These are phyloP conservation scores for Taphrina deformans DNA, from an alignment of 1,139 yeast species.

Conservation along the genomic window DNA sequence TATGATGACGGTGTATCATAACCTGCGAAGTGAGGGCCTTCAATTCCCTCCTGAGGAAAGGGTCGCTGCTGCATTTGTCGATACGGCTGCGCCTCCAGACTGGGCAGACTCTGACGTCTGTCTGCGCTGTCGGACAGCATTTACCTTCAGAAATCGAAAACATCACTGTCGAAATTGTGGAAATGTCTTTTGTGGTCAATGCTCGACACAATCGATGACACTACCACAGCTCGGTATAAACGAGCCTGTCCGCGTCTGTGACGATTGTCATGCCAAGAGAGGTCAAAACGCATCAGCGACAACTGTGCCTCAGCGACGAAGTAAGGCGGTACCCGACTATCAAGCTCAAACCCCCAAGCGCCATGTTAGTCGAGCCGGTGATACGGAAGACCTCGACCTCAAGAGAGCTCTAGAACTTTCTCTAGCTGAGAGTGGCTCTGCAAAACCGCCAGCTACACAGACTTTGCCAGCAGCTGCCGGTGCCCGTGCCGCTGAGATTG, in stretches of 20 bases:
- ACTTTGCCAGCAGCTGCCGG: constrained; percentile 34
- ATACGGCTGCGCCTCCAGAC: constrained; percentile 92
- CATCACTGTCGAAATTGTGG: constrained; percentile 98
- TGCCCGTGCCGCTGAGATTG: constrained; percentile 44
- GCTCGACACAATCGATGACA: constrained; percentile 68
- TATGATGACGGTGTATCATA: constrained; percentile 62
- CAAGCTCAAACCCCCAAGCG: constrained; percentile 32
- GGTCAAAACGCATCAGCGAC: neutral
- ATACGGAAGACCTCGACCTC: constrained; percentile 60
- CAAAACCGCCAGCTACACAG: neutral
- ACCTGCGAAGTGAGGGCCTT: constrained; percentile 63
- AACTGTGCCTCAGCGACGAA: neutral
- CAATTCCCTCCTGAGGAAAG: constrained; percentile 57
- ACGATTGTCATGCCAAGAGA: constrained; percentile 59
- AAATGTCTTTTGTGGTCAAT: constrained; percentile 84
- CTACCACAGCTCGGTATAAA: constrained; percentile 82
- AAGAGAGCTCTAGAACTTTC: constrained; percentile 77
- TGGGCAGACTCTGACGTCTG: constrained; percentile 97
- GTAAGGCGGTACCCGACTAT: neutral
- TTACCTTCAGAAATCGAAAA: constrained; percentile 80
- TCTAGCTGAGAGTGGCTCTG: constrained; percentile 51
- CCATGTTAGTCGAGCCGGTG: constrained; percentile 31
- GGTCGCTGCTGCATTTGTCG: constrained; percentile 62
- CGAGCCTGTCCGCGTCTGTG: constrained; percentile 91
- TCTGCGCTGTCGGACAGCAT: constrained; percentile 84